Percentiles rank a stretch among this genome's conserved stretches.
Evolutionary conservation across 2,329 filamentous ascomycete genomes (phyloP).

Genomic region (Phialophora verrucosa): DNA sequence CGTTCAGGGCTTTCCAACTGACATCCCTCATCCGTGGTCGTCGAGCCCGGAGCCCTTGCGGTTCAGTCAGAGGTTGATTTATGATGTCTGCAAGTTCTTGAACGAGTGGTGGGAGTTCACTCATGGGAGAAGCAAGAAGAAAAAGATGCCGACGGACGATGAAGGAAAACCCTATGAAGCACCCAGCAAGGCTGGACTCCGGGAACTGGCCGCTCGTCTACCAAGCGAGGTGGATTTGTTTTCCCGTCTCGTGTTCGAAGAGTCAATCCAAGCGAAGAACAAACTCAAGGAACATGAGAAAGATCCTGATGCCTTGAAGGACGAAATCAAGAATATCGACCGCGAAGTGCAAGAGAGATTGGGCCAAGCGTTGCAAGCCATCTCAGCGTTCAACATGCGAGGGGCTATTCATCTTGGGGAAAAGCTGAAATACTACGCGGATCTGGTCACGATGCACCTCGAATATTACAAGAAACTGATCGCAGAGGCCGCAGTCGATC

Average conservation of each 20-base stretch:
- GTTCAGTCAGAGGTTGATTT: conserved; percentile 33
- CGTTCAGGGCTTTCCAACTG: conserved; percentile 64
- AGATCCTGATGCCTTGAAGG: conserved; percentile 29
- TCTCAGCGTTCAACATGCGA: conserved; percentile 36
- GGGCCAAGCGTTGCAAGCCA: conserved; percentile 26
- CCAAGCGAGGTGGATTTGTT: conserved; percentile 35
- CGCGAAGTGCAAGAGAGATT: conserved; percentile 28
- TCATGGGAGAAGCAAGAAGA: conserved; percentile 35
- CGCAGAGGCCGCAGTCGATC: conserved; percentile 26
- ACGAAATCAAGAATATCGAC: conserved; percentile 29
- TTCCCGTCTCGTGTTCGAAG: conserved; percentile 33
- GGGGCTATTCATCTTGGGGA: conserved; percentile 66
- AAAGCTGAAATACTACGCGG: conserved; percentile 66
- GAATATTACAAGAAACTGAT: conserved; percentile 35
- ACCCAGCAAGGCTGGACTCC: conserved; percentile 31
- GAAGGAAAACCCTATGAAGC: conserved; percentile 37
- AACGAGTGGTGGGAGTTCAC: conserved; percentile 44
- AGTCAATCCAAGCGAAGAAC: conserved; percentile 30
- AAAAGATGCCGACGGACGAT: conserved; percentile 37
- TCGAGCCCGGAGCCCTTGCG: conserved; percentile 55
- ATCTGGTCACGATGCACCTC: conserved; percentile 57
- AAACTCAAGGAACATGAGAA: conserved; percentile 24
- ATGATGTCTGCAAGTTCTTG: conserved; percentile 38
- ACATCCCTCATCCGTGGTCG: conserved; percentile 84
- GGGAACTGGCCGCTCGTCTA: conserved; percentile 34